Conservation (phyloP, 371 early-diverging fungal species). For the Haplosporangium sp. region DNA sequence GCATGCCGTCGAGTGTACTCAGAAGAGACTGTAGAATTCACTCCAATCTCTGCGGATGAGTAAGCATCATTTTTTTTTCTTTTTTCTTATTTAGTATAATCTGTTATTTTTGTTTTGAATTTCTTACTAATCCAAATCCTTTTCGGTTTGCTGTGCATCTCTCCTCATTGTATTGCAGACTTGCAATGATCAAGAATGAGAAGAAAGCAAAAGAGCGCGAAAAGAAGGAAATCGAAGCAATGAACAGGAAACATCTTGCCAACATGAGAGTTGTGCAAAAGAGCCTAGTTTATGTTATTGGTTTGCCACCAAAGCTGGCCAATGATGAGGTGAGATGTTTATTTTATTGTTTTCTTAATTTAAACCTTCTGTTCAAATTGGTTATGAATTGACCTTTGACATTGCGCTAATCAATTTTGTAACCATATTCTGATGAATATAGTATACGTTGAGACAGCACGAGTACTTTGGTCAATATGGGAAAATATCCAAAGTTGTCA, state of each 20-base stretch:
- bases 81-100: too few species aligned
- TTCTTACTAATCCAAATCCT: constrained; percentile 2
- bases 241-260: constrained; percentile 87
- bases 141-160: background rate
- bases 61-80: constrained; percentile 56
- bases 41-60: constrained; percentile 91
- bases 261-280: constrained; percentile 95
- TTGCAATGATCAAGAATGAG: constrained; percentile 74
- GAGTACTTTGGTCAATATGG: constrained; percentile 99
- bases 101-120: background rate
- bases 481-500: constrained; percentile 91
- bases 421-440: background rate
- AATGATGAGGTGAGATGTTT: constrained; percentile 82
- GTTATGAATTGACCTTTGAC: background rate
- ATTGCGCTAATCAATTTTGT: background rate
- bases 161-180: constrained; percentile 44
- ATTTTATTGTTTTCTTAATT: too few species aligned
- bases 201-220: constrained; percentile 91
- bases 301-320: constrained; percentile 85
- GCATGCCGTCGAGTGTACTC: constrained; percentile 90
- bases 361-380: too few species aligned
- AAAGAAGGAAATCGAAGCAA: constrained; percentile 89
- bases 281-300: constrained; percentile 95
- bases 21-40: constrained; percentile 90
- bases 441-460: constrained; percentile 70